Evolutionary conservation across 352 stramenopile genomes (phyloP), one percentile per base, ranked within the genome.

Genomic region (Thalassiosira delicatula): DNA sequence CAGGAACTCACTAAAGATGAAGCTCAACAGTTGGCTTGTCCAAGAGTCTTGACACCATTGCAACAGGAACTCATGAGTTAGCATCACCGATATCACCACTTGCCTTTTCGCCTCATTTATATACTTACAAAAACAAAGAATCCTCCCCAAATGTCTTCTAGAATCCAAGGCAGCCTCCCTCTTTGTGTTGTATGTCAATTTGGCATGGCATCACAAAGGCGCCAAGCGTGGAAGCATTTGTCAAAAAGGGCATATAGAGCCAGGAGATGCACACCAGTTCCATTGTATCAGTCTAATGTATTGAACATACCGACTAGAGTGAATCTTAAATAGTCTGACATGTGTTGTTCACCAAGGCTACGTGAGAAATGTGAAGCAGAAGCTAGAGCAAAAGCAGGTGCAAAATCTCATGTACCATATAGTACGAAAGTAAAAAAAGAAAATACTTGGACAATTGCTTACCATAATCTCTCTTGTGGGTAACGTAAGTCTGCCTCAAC

Each of bases 171-270:
- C 17, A 35, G 30, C 21, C 21, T 33, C 14, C 74, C 74, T 3
- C 3, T 76, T 19, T 81, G 74, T 23, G 46, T 78, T 19, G 54
- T 60, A 21, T 85, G 78, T 81, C 29, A 71, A 40, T 85, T 78
- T 77, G 78, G 70, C n/a, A n/a, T n/a, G n/a, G n/a, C n/a, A n/a
- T n/a, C n/a, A n/a, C n/a, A n/a, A n/a, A n/a, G n/a, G n/a, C n/a
- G n/a, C n/a, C n/a, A n/a, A n/a, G n/a, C n/a, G n/a, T n/a, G n/a
- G n/a, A n/a, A n/a, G n/a, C n/a, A n/a, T n/a, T n/a, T n/a, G n/a
- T n/a, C n/a, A n/a, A n/a, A n/a, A n/a, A n/a, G n/a, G n/a, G n/a
- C n/a, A n/a, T n/a, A n/a, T n/a, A n/a, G n/a, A n/a, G n/a, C n/a
- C n/a, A n/a, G n/a, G n/a, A n/a, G n/a, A n/a, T n/a, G n/a, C n/a